These are phyloP conservation scores for Mitragyna speciosa DNA, from an alignment of 257 asterid genomes.

Conservation along the genomic window DNA sequence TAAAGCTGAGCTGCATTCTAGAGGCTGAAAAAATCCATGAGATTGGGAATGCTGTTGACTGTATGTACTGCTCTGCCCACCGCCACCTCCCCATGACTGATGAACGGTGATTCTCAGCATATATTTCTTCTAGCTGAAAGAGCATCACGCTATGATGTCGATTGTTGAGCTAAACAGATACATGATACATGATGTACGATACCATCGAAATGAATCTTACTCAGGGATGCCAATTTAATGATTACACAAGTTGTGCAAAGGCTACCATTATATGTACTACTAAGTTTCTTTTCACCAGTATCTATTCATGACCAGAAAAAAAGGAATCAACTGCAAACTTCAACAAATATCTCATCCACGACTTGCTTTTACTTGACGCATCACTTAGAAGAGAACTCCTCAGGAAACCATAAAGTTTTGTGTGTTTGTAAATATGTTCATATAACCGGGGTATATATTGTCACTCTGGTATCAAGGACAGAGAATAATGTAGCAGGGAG, in stretches of 20 bases:
- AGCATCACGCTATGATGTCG: no score
- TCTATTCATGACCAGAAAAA: not conserved
- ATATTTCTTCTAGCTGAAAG: slow-evolving; percentile 74
- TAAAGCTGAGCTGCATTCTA: slow-evolving; percentile 74
- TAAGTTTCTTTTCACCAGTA: no score
- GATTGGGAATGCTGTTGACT: slow-evolving; percentile 67
- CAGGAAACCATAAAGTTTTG: no score
- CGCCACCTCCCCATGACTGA: slow-evolving; percentile 61
- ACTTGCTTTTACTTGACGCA: no score
- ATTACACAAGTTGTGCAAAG: not conserved
- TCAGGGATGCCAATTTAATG: not conserved
- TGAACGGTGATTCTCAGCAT: slow-evolving; percentile 69
- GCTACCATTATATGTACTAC: not conserved
- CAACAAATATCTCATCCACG: not conserved
- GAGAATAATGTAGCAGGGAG: not conserved
- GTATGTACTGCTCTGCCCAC: slow-evolving; percentile 62
- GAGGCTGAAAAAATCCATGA: slow-evolving; percentile 79
- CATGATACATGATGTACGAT: no score
- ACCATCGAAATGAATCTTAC: not conserved
- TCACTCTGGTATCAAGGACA: not conserved
- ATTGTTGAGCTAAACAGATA: not conserved
- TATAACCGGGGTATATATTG: no score
- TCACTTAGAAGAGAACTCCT: no score
- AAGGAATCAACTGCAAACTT: not conserved
- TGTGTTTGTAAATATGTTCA: no score